These are phyloP conservation scores for Hanseniaspora mollemarum DNA, from an alignment of 805 yeast genomes.

Conservation along the genomic window DNA sequence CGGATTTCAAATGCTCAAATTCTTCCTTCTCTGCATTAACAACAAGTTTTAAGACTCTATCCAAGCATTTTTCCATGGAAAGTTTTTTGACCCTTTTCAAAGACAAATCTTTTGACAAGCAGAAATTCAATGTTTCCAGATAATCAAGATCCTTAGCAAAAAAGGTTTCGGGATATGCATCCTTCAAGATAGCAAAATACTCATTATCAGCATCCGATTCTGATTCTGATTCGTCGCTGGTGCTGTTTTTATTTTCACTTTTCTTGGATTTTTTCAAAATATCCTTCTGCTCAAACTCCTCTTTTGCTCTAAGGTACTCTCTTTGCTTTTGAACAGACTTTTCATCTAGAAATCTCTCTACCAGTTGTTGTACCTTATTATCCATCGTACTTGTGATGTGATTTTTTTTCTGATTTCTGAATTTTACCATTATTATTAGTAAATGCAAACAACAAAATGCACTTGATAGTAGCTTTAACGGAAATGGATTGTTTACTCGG, in stretches of 20 bases:
- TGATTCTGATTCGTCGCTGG: too few species aligned
- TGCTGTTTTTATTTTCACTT: conserved; percentile 17
- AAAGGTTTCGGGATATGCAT: conserved; percentile 36
- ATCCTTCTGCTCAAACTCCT: conserved; percentile 26
- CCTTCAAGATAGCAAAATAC: conserved; percentile 19
- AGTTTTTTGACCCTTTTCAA: conserved; percentile 59
- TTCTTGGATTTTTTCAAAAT: too few species aligned
- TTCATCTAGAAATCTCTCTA: conserved; percentile 49
- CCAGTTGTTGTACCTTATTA: conserved; percentile 44
- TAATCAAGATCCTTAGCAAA: conserved; percentile 49
- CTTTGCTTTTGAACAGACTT: conserved; percentile 37
- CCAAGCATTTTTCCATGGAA: conserved; percentile 52
- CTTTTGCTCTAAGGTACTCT: conserved; percentile 24
- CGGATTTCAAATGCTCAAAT: conserved; percentile 25
- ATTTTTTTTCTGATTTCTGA: conserved; percentile 23
- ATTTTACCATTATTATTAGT: conserved; percentile 27
- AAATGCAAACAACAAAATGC: background rate
- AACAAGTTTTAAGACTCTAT: conserved; percentile 43
- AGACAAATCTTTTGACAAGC: conserved; percentile 54
- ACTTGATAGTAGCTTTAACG: background rate
- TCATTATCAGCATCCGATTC: conserved; percentile 27
- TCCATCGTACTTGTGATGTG: conserved; percentile 35
- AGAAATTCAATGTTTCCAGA: conserved; percentile 44
- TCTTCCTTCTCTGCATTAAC: conserved; percentile 54
- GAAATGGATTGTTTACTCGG: too few species aligned